Conservation (phyloP, 2,329 filamentous ascomycete species). For the Trichoderma afroharzianum region DNA sequence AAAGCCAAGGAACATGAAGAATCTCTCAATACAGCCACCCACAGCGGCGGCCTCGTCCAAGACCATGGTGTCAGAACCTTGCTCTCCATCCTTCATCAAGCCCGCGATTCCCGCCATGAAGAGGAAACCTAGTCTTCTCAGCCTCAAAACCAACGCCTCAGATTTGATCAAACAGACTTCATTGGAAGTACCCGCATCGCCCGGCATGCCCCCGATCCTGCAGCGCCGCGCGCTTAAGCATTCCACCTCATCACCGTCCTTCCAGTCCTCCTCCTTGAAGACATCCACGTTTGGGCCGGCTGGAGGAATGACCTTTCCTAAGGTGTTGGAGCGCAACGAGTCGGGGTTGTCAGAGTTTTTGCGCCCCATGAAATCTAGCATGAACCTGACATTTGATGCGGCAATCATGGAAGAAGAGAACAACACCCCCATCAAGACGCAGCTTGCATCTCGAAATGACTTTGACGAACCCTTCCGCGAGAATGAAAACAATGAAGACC, state of each 20-base stretch:
- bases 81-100: slow-evolving; percentile 76
- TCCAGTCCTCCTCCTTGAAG: slow-evolving; percentile 56
- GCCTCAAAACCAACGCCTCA: slow-evolving; percentile 67
- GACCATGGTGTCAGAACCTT: slow-evolving; percentile 59
- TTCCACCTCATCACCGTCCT: slow-evolving; percentile 64
- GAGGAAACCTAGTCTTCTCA: slow-evolving; percentile 74
- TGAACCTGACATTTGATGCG: slow-evolving; percentile 36
- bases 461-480: slow-evolving; percentile 55
- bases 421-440: slow-evolving; percentile 53
- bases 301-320: slow-evolving; percentile 63
- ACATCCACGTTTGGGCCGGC: slow-evolving; percentile 57
- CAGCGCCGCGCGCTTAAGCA: slow-evolving; percentile 63
- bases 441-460: slow-evolving; percentile 57
- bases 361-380: slow-evolving; percentile 47
- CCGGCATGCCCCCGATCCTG: slow-evolving; percentile 54
- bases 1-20: slow-evolving; percentile 79
- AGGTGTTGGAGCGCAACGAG: slow-evolving; percentile 57
- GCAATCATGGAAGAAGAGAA: slow-evolving; percentile 50
- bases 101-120: slow-evolving; percentile 67
- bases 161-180: slow-evolving; percentile 48
- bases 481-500: slow-evolving; percentile 70
- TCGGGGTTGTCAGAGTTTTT: slow-evolving; percentile 57
- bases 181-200: slow-evolving; percentile 54
- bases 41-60: slow-evolving; percentile 44
- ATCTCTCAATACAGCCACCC: slow-evolving; percentile 70